Conservation (phyloP, 164 flowering plant species). For the Sedum album region DNA sequence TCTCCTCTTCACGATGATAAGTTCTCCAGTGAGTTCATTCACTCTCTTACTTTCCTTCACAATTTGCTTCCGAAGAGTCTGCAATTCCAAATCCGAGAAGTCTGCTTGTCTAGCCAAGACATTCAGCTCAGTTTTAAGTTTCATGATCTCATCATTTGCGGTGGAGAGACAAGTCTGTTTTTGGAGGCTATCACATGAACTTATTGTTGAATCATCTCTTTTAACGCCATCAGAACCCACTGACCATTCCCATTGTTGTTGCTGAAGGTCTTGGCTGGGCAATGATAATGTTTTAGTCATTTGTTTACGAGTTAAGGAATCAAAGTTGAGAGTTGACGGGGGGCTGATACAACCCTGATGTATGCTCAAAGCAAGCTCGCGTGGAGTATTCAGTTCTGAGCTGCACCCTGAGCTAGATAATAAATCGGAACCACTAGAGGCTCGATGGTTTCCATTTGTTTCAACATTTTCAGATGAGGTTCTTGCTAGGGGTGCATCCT, state of each 20-base stretch:
- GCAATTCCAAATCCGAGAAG: conserved; percentile 70
- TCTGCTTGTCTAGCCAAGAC: conserved; percentile 61
- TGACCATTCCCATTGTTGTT: conserved; percentile 47
- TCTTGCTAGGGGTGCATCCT: conserved; percentile 29
- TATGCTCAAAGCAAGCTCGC: conserved; percentile 25
- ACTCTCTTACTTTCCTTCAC: conserved; percentile 78
- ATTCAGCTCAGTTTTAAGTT: conserved; percentile 48
- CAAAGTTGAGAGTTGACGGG: conserved; percentile 21
- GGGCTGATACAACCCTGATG: conserved; percentile 32
- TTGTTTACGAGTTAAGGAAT: conserved; percentile 21
- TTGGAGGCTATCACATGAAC: conserved; percentile 23
- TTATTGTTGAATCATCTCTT: conserved; percentile 35
- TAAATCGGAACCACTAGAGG: conserved; percentile 53
- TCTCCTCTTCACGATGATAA: conserved; percentile 55
- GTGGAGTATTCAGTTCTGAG: conserved; percentile 58
- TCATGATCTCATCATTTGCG: conserved; percentile 43
- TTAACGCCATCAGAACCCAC: conserved; percentile 44
- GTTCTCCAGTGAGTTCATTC: conserved; percentile 65
- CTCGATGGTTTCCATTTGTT: conserved; percentile 26
- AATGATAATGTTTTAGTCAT: conserved; percentile 13
- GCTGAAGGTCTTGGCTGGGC: conserved; percentile 25
- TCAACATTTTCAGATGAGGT: conserved; percentile 22
- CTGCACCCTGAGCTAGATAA: conserved; percentile 66
- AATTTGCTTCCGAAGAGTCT: conserved; percentile 80
- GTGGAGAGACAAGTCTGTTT: conserved; percentile 17